Evolutionary conservation across 2,329 filamentous ascomycete genomes (phyloP), one percentile per base, ranked within the genome.

Genomic region (Sporothrix luriei): DNA sequence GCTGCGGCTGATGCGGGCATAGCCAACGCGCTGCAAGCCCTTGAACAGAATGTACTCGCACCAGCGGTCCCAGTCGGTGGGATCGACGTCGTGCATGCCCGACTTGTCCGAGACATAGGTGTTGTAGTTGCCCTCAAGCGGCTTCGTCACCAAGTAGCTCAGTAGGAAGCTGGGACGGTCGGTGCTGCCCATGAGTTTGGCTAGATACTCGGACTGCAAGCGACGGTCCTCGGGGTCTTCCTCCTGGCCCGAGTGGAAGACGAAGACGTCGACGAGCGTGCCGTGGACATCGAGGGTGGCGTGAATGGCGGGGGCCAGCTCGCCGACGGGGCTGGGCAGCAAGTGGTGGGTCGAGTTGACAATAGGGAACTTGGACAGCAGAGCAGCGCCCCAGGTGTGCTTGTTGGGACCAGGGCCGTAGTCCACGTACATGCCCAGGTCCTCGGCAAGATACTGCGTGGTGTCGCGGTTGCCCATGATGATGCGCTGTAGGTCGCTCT

Each of bases 401-500:
- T 98, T 99, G 85, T 99, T 97, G 7, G 95, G 95, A 1, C 95
- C 95, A 40, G 95, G 95, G 69, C 95, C 95, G 76, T 93, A 97
- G 82, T 99, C 95, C 65, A 96, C 94, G 77, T 97, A 99, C 95
- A 99, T 99, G 75, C 95, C 95, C 13, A 99, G 86, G 74, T 99
- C 94, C 78, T 98, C 94, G 24, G 95, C 94, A 10, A 99, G 86
- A 80, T 92, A 96, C 78, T 98, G 95, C 1, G 95, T 97, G 10
- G 92, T 91, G 78, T 99, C 95, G 74, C 95, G 91, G 81, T 98
- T 99, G 76, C 95, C 95, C 95, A 98, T 99, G 83, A 99, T 99
- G 81, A 99, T 97, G 74, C 94, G 92, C 81, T 99, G 95, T 48
- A 92, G 86, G 78, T 99, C 95, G 0, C 91, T 91, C 80, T 99